Conservation (phyloP, 2,329 filamentous ascomycete genomes). For the Pseudocercospora fuligena region DNA sequence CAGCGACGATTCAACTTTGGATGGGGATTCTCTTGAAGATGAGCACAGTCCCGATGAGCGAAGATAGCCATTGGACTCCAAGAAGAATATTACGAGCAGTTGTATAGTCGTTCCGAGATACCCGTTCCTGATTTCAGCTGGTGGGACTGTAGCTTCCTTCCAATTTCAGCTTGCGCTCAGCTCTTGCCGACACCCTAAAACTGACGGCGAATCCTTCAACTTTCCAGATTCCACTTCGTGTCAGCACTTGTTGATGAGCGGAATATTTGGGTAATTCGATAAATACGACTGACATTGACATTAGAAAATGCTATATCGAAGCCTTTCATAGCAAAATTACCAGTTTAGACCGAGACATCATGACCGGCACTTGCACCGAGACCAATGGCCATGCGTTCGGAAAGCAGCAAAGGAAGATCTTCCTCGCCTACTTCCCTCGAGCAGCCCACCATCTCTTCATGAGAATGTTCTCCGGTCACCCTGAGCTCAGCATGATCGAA, state of each 20-base stretch:
- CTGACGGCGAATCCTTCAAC: not conserved
- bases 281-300: too few species aligned
- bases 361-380: not conserved
- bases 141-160: not conserved
- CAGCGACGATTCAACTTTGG: not conserved
- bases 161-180: not conserved
- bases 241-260: too few species aligned
- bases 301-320: too few species aligned
- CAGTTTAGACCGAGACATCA: not conserved
- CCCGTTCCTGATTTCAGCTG: not conserved
- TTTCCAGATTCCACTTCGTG: not conserved
- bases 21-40: not conserved
- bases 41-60: not conserved
- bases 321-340: too few species aligned
- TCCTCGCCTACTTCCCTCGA: not conserved
- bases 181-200: not conserved
- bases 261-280: too few species aligned
- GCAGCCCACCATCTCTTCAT: conserved; percentile 7
- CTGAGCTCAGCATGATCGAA: conserved; percentile 1
- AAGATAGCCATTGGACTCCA: too few species aligned
- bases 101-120: not conserved
- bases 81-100: not conserved
- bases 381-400: not conserved
- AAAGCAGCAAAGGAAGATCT: not conserved
- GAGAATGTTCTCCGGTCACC: conserved; percentile 1